These are phyloP conservation scores for Besnoitia besnoiti DNA, from an alignment of 169 alveolate genomes.

Conservation along the genomic window DNA sequence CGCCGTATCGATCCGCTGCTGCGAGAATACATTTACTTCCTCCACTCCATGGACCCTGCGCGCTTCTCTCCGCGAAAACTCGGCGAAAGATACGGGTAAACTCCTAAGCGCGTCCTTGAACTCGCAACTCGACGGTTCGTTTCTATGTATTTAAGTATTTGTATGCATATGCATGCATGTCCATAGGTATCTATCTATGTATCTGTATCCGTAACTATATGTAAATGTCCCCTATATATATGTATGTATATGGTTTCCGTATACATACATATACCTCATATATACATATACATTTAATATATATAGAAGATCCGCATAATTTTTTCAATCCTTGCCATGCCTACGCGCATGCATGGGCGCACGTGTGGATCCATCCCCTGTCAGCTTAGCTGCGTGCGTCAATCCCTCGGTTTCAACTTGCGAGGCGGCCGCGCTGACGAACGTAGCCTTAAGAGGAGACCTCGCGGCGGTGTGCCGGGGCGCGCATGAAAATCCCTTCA, in stretches of 20 bases:
- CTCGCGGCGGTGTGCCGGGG: no score
- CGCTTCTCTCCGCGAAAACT: conserved; percentile 81
- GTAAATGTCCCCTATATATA: background rate
- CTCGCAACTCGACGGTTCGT: background rate
- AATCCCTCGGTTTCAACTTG: no score
- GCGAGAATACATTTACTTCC: conserved; percentile 82
- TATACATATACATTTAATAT: background rate
- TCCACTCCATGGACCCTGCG: conserved; percentile 84
- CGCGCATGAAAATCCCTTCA: no score
- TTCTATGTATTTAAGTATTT: background rate
- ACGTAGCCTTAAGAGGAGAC: no score
- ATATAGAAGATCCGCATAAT: no score
- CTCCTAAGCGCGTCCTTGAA: no score
- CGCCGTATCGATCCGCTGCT: conserved; percentile 81
- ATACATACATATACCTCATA: background rate
- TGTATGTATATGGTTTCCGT: background rate
- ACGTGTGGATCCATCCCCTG: no score
- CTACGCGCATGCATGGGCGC: no score
- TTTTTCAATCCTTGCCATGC: no score
- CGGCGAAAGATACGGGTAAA: conserved; percentile 81
- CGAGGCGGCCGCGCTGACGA: no score
- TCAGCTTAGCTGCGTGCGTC: no score
- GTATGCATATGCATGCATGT: background rate
- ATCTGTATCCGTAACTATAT: background rate
- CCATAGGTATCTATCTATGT: background rate